Conservation (phyloP, 108 stramenopile genomes). For the Fistulifera pelliculosa region DNA sequence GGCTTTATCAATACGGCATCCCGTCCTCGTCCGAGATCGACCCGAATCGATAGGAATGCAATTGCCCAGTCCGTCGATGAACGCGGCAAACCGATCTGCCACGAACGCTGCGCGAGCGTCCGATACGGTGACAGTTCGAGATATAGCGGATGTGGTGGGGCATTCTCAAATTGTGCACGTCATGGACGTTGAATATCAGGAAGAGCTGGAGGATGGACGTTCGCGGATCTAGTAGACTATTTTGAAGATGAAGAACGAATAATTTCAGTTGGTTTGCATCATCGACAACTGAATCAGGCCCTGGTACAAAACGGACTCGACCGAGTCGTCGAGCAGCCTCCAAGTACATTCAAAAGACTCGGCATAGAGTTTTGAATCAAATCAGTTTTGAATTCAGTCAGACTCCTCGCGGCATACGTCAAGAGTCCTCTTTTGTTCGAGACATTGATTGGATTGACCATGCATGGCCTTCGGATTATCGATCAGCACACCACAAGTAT, state of each 20-base stretch:
- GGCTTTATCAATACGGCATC: slow-evolving; percentile 16
- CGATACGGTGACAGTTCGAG: slow-evolving; percentile 18
- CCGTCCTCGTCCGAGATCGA: slow-evolving; percentile 40
- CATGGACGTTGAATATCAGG: slow-evolving; percentile 43
- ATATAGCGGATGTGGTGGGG: slow-evolving; percentile 36
- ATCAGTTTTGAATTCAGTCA: slow-evolving; percentile 61
- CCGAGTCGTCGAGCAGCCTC: slow-evolving; percentile 4
- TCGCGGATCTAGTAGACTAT: slow-evolving; percentile 45
- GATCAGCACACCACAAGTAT: not conserved
- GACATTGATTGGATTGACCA: slow-evolving; percentile 75
- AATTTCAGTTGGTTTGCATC: not conserved
- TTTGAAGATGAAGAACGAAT: slow-evolving; percentile 43
- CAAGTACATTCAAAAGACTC: not conserved
- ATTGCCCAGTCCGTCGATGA: slow-evolving; percentile 5
- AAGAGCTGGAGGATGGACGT: slow-evolving; percentile 43
- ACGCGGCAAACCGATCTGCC: not conserved
- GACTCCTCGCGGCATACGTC: slow-evolving; percentile 34
- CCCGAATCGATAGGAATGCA: slow-evolving; percentile 51
- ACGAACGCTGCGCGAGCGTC: slow-evolving; percentile 1
- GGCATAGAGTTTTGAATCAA: slow-evolving; percentile 43
- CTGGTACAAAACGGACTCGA: slow-evolving; percentile 1
- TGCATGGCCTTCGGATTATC: slow-evolving; percentile 64
- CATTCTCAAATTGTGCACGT: slow-evolving; percentile 30
- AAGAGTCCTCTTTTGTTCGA: slow-evolving; percentile 64
- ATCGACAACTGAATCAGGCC: slow-evolving; percentile 2